A percentile compares a stretch with the other conserved stretches of the same genome.
Evolutionary conservation across 1,139 yeast genomes (phyloP).

Genomic region (Candida dubliniensis): DNA sequence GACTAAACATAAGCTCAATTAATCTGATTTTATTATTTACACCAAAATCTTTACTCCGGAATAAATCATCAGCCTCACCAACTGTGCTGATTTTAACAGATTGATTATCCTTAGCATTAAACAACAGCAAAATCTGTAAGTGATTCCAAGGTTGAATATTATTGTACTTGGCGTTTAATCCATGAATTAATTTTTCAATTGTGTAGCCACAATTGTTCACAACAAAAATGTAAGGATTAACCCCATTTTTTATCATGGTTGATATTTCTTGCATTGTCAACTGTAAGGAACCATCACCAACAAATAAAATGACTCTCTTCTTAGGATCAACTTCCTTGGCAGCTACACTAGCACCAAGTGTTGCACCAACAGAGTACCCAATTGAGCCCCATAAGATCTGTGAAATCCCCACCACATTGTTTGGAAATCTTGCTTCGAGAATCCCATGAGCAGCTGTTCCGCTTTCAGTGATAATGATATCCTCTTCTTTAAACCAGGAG

Average conservation of each 20-base stretch:
- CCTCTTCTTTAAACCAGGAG: slow-evolving; percentile 76
- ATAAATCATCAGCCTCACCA: slow-evolving; percentile 66
- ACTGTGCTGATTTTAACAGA: slow-evolving; percentile 56
- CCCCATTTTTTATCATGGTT: slow-evolving; percentile 77
- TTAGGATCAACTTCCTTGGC: slow-evolving; percentile 69
- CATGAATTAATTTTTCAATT: slow-evolving; percentile 86
- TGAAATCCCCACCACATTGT: slow-evolving; percentile 71
- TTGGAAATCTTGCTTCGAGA: slow-evolving; percentile 75
- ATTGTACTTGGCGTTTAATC: slow-evolving; percentile 72
- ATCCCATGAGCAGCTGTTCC: slow-evolving; percentile 92
- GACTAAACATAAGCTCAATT: slow-evolving; percentile 76
- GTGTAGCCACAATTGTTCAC: slow-evolving; percentile 88
- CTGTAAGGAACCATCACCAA: slow-evolving; percentile 90
- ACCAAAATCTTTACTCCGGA: slow-evolving; percentile 54
- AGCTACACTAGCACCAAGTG: slow-evolving; percentile 83
- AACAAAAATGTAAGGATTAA: slow-evolving; percentile 78
- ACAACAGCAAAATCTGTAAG: slow-evolving; percentile 62
- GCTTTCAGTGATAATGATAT: slow-evolving; percentile 79
- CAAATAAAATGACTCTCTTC: slow-evolving; percentile 76
- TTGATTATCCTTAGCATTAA: slow-evolving; percentile 66
- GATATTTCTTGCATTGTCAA: slow-evolving; percentile 86
- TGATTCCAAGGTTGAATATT: slow-evolving; percentile 85
- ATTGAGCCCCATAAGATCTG: slow-evolving; percentile 92
- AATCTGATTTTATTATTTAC: slow-evolving; percentile 67
- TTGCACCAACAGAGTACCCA: slow-evolving; percentile 85